Base-by-base conservation (phyloP, 192 early-diverging fungal species). In the Mortierella alpina region DNA sequence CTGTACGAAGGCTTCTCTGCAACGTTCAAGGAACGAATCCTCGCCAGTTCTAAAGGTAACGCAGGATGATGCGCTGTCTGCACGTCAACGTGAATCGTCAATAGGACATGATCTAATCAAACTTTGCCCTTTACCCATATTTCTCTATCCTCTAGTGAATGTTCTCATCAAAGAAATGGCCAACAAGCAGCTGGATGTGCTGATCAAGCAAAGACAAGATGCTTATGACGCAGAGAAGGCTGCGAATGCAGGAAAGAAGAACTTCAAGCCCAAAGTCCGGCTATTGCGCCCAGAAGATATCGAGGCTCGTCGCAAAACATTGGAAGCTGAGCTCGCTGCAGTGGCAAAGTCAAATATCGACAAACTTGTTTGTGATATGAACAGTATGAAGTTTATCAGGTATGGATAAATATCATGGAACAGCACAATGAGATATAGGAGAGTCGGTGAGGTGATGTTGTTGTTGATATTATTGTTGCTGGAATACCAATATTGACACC, bases 1-100 rank as follows among this genome's bases (percentile, higher is more conserved):
- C 84, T 91, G 42, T 95, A 93, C 57, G 88, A 90, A 20, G 90
- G 88, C 41, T 95, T 91, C 63, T 82, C 88, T n/a, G 63, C 73
- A 9, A 85, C 88, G n/a, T 90, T 93, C 57, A 91, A 87, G 68
- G 83, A 87, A 39, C 81, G 86, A 8, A 84, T 94, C 40, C 64
- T 92, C 15, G 75, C 81, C 8, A 90, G 89, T 20, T 56, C 63
- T 52, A 80, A 85, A 66, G 86, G 93, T 94, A 85, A 66, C 8
- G 40, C 46, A 31, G 31, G 3, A 31, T 31, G 31, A 31, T 1
- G 31, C 31, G 31, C 31, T 31, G 31, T 31, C 31, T 3, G 31
- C 31, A 31, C 31, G 1, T 31, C 31, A 31, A 31, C 31, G 31
- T 3, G 31, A 31, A 31, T 31, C 31, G 31, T 31, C 31, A 31